phyloP scores from a whole-genome alignment of 306 rosid genomes.

The Trifolium fragiferum region DNA sequence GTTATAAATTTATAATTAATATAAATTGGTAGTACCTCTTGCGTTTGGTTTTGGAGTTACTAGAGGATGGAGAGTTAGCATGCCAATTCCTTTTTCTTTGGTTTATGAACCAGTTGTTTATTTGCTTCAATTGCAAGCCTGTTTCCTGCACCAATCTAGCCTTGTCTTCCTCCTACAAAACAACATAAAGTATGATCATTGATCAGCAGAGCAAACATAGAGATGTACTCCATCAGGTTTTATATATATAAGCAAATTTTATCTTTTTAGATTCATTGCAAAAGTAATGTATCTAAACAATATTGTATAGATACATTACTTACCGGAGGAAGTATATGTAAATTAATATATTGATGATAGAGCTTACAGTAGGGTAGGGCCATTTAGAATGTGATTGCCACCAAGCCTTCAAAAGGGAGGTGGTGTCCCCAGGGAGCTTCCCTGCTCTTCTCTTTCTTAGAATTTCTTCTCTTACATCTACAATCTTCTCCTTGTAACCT shows the following conservation, averaged over 20 bases:
- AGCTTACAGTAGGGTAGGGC: constrained; percentile 97
- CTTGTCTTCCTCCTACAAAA: constrained; percentile 87
- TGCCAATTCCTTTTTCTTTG: constrained; percentile 94
- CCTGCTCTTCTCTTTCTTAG: constrained; percentile 93
- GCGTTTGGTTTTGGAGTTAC: constrained; percentile 75
- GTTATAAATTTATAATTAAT: too few relatives aligned
- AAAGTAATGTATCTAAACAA: too few relatives aligned
- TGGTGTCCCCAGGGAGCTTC: constrained; percentile 97
- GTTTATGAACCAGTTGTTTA: constrained; percentile 61
- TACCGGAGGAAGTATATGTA: too few relatives aligned
- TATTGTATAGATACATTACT: too few relatives aligned
- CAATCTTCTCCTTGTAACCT: constrained; percentile 94
- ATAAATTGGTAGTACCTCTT: constrained; percentile 61
- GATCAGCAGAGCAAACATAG: neutral
- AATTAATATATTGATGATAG: neutral
- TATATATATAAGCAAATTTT: too few relatives aligned
- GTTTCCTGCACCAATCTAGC: constrained; percentile 90
- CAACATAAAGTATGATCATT: neutral
- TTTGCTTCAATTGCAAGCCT: constrained; percentile 82
- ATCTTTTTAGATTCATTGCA: too few relatives aligned
- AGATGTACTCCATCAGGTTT: too few relatives aligned
- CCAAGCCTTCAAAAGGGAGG: constrained; percentile 93
- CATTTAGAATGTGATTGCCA: constrained; percentile 98
- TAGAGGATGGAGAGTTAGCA: constrained; percentile 65
- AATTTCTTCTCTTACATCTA: constrained; percentile 91